Conservation (phyloP, 1,284 basidiomycete genomes). For the Phlebopus sp. region DNA sequence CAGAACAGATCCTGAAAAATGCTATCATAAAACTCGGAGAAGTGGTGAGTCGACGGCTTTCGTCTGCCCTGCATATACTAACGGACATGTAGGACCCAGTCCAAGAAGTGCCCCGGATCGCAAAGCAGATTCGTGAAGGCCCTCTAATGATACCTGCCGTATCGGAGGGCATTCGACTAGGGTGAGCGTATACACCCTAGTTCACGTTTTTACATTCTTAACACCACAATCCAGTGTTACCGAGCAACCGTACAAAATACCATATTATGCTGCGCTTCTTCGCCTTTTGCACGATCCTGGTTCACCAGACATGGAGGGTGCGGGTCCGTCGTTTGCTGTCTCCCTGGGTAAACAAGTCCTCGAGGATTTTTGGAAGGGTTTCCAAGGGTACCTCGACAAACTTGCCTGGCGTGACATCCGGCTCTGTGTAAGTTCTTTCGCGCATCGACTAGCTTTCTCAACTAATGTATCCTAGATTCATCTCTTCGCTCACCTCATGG, state of each 20-base stretch:
- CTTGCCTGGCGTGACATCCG: conserved; percentile 86
- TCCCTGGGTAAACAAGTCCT: conserved; percentile 74
- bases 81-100: conserved; percentile 54
- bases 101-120: conserved; percentile 67
- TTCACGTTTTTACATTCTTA: neutral
- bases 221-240: conserved; percentile 52
- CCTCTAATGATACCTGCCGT: conserved; percentile 59
- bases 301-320: conserved; percentile 37
- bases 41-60: conserved; percentile 58
- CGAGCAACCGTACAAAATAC: conserved; percentile 90
- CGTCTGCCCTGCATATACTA: conserved; percentile 2
- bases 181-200: conserved; percentile 38
- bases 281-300: conserved; percentile 58
- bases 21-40: conserved; percentile 77
- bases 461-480: conserved; percentile 58
- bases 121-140: conserved; percentile 60
- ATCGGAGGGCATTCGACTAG: conserved; percentile 74
- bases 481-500: conserved; percentile 85
- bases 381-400: conserved; percentile 82
- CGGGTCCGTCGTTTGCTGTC: conserved; percentile 33
- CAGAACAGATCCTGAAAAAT: conserved; percentile 68
- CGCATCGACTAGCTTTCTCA: neutral
- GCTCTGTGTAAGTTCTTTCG: conserved; percentile 61
- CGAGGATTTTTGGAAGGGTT: conserved; percentile 85
- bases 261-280: conserved; percentile 83